Evolutionary conservation across 768 basidiomycete species (phyloP), one percentile per base, ranked within the genome.

Genomic region (Panus rudis): DNA sequence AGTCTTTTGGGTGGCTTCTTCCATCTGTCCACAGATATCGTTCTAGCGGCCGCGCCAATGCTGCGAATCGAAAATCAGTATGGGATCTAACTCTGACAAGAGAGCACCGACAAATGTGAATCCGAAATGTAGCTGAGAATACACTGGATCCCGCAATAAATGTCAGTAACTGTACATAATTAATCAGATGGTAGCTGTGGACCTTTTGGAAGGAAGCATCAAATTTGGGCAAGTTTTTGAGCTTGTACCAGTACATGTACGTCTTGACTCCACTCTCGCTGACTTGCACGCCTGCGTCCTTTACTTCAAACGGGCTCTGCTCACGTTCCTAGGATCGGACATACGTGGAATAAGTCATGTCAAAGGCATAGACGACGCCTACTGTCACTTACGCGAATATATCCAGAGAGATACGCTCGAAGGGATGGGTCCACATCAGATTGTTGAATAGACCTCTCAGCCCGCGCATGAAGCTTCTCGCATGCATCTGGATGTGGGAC

Each of bases 121-220:
- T 92, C 88, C 4, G 87, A 89, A 34, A 88, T 68, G 52, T 89
- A 92, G 17, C 78, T 75, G 41, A 91, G 63, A 41, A 90, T 88
- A 55, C 84, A 87, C 85, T 87, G 7, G n/a, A n/a, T n/a, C n/a
- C n/a, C n/a, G n/a, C n/a, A n/a, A n/a, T 19, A 17, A 26, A 14
- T 16, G 35, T 13, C 7, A 43, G 26, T 10, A 31, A 10, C 27
- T 6, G 27, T n/a, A 30, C n/a, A 30, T 30, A 7, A 23, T 11
- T 14, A 10, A 23, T n/a, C 34, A n/a, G 16, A 26, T 33, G 6
- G 23, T n/a, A 22, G 14, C 21, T 13, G 17, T 6, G 6, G 39
- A 82, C 88, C 66, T 89, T 91, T 53, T 91, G 88, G 59, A 84
- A 91, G 17, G 78, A 74, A 4, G 78, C 58, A 32, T 77, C 79